A percentile compares a stretch with the other conserved stretches of the same genome.
Conservation (phyloP, 1,284 basidiomycete genomes). For the Malassezia sympodialis region DNA sequence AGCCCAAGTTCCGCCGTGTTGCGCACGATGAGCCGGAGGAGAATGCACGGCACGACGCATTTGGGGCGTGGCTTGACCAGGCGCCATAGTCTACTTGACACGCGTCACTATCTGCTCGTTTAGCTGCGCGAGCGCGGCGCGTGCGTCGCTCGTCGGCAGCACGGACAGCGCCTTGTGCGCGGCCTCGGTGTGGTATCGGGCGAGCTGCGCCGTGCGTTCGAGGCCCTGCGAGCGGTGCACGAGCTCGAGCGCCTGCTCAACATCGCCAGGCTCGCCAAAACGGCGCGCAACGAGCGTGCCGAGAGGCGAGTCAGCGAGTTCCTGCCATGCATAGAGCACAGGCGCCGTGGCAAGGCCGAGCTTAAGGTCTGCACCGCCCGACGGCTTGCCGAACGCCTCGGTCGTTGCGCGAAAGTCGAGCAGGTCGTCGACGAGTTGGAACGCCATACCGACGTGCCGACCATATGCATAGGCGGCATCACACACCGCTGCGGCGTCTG, state of each 20-base stretch:
- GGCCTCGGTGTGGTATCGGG: slow-evolving; percentile 31
- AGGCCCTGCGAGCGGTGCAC: slow-evolving; percentile 33
- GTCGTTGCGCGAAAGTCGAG: slow-evolving; percentile 67
- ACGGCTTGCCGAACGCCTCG: slow-evolving; percentile 66
- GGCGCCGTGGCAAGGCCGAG: slow-evolving; percentile 84
- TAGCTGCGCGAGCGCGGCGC: slow-evolving; percentile 31
- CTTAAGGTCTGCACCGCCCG: slow-evolving; percentile 69
- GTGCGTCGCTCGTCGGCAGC: slow-evolving; percentile 34
- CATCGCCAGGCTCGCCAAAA: slow-evolving; percentile 72
- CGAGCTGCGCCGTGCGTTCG: slow-evolving; percentile 35
- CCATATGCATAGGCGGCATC: slow-evolving; percentile 89
- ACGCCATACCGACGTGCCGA: slow-evolving; percentile 64
- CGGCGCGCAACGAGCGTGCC: slow-evolving; percentile 68
- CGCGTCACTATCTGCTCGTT: slow-evolving; percentile 36
- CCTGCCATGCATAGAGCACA: slow-evolving; percentile 86
- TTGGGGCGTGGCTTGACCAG: slow-evolving; percentile 29
- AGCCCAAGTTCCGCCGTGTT: slow-evolving; percentile 60
- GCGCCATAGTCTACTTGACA: slow-evolving; percentile 24
- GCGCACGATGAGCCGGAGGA: slow-evolving; percentile 20
- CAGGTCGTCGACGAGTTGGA: slow-evolving; percentile 80
- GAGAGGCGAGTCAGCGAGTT: slow-evolving; percentile 58
- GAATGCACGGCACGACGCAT: slow-evolving; percentile 16
- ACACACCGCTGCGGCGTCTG: slow-evolving; percentile 57
- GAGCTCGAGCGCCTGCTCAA: slow-evolving; percentile 58
- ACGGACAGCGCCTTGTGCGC: slow-evolving; percentile 26